Conservation (phyloP, 2,329 filamentous ascomycete species). For the Xylaria sp. region DNA sequence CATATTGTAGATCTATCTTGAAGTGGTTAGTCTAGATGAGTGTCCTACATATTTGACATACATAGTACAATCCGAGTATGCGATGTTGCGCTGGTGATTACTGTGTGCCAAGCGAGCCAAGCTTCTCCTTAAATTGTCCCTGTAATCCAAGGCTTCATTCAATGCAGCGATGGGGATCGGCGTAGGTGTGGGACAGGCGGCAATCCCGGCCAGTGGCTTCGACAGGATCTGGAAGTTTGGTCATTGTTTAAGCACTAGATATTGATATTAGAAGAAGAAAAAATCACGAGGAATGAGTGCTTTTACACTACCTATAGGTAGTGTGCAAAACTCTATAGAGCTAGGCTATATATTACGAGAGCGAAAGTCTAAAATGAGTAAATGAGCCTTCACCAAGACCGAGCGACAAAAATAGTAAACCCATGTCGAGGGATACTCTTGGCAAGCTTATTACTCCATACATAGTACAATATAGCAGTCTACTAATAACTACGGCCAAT, state of each 20-base stretch:
- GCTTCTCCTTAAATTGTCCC: slow-evolving; percentile 21
- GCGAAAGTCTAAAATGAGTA: not conserved
- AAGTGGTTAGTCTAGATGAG: slow-evolving; percentile 12
- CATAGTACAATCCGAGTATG: not conserved
- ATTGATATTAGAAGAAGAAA: not conserved
- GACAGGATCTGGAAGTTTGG: not conserved
- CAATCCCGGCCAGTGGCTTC: slow-evolving; percentile 1
- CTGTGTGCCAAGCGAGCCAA: slow-evolving; percentile 27
- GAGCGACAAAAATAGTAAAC: slow-evolving; percentile 27
- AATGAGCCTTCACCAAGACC: slow-evolving; percentile 8
- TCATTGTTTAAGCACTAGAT: not conserved
- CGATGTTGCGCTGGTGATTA: slow-evolving; percentile 19
- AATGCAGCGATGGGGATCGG: slow-evolving; percentile 18
- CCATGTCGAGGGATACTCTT: slow-evolving; percentile 9
- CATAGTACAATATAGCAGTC: not conserved
- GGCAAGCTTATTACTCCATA: slow-evolving; percentile 19
- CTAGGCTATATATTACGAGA: not conserved
- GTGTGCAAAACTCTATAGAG: not conserved
- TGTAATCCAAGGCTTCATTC: slow-evolving; percentile 2
- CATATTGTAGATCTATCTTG: slow-evolving; percentile 16
- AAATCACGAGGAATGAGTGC: not conserved
- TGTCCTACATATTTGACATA: slow-evolving; percentile 24
- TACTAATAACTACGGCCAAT: not conserved
- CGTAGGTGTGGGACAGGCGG: slow-evolving; percentile 15
- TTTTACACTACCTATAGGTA: not conserved